Base-by-base conservation (phyloP, 768 basidiomycete genomes). In the Amanita thiersii region DNA sequence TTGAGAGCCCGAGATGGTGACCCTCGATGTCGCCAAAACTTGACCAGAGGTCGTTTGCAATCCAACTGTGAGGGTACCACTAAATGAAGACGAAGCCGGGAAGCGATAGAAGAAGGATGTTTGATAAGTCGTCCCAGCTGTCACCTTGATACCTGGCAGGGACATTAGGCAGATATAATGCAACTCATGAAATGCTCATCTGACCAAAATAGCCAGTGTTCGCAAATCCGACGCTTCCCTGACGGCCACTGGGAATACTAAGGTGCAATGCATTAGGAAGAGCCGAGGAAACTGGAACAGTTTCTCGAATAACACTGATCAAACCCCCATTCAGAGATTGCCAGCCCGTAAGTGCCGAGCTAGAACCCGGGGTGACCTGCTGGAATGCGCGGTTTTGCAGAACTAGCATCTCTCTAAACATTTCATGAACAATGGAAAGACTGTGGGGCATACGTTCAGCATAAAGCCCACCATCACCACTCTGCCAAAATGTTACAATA, bases 341-440 rank as follows among this genome's bases (percentile, higher is more conserved):
- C 81, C 81, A 84, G 1, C 70, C 68, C 20, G 52, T 64, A 1
- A 81, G 58, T 6, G 80, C 71, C 0, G 54, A 63, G 1, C 62
- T 26, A 3, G 73, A 73, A 75, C 78, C 64, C 12, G 79, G 70
- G 3, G 69, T 65, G 20, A 80, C 76, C 47, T 75, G 65, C 50
- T 83, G 81, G 55, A 83, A 80, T 2, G 81, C 81, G 14, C 81
- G 65, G 50, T 84, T 84, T 54, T 76, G 79, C 2, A 82, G 63
- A n/a, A 81, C 78, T 79, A 46, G 0, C 43, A 39, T 20, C 20
- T 6, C 24, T n/a, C 1, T 47, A 39, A 8, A 55, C 58, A 45
- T 52, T 56, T 59, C 17, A 12, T 32, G 18, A 30, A 37, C 5
- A 12, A 8, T 36, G 34, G 20, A 37, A 32, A 31, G 15, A 11